Base-by-base conservation (phyloP, 2,329 filamentous ascomycete genomes). In the Nemania serpens region DNA sequence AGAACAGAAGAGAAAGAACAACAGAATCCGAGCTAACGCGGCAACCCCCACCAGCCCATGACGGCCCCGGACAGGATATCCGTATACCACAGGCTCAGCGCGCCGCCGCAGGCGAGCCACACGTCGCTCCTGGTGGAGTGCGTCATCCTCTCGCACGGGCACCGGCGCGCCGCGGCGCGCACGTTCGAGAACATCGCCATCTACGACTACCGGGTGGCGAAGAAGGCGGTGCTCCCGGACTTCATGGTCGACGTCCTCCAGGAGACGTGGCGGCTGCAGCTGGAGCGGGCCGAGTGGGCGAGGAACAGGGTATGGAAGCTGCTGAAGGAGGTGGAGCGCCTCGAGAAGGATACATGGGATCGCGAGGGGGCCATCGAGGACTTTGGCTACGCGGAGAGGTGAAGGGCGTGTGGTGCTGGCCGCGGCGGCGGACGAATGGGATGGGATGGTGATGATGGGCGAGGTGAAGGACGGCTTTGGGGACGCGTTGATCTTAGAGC, bases 51-150 rank as follows among this genome's bases (percentile, higher is more conserved):
- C 34, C 66, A 92, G 90, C 91, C 93, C 15, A 89, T 97, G 85
- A 88, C 83, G 36, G 96, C 86, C 75, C 93, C 93, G 0, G 93
- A 97, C 74, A 84, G 84, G 50, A 86, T 96, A 63, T 92, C 90
- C 0, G 91, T 95, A 18, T 89, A 94, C 69, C 92, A 97, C 77
- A 93, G 89, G 73, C 83, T 97, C 12, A 77, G 82, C 2, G 74
- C 76, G 22, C 75, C 81, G 59, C 88, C 87, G 17, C 62, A 70
- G 18, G 65, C 65, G 2, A 75, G 76, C 0, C 70, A 77, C 17
- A 51, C 72, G 73, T 82, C 84, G 18, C 84, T 94, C 64, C 74
- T 84, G 55, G 73, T 88, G 58, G 82, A 87, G 66, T 84, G 81
- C 51, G 73, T 86, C n/a, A 81, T 97, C 51, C 73, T 96, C 15